Evolutionary conservation across 305 asterid genomes (phyloP).

Genomic region (Striga hermonthica): DNA sequence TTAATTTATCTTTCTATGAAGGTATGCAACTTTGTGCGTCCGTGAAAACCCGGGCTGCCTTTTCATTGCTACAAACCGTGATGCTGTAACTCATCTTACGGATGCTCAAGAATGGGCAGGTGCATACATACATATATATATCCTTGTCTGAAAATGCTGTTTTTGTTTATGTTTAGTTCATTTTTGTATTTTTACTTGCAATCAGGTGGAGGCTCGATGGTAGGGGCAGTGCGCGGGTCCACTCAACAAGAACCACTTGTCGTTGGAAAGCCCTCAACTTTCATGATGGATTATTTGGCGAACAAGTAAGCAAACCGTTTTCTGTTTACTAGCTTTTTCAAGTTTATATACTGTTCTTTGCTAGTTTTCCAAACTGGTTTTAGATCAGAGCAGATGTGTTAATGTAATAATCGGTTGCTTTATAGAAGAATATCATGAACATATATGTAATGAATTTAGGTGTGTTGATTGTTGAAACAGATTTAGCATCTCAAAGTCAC

Average conservation of each 20-base stretch:
- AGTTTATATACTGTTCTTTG: too few species aligned
- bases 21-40: slow-evolving; percentile 94
- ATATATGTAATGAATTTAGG: slow-evolving; percentile 19
- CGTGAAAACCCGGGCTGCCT: slow-evolving; percentile 97
- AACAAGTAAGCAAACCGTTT: slow-evolving; percentile 49
- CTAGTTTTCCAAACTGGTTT: too few species aligned
- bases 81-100: slow-evolving; percentile 98
- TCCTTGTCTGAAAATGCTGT: slow-evolving; percentile 6
- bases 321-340: too few species aligned
- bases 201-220: slow-evolving; percentile 99
- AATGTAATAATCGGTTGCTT: too few species aligned
- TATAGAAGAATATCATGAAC: too few species aligned
- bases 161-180: background rate
- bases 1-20: slow-evolving; percentile 37
- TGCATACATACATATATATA: slow-evolving; percentile 15
- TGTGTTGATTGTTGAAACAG: slow-evolving; percentile 37
- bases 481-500: slow-evolving; percentile 81
- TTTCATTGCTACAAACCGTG: slow-evolving; percentile 94
- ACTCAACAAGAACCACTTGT: slow-evolving; percentile 87
- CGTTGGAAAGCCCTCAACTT: slow-evolving; percentile 98
- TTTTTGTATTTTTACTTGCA: slow-evolving; percentile 19
- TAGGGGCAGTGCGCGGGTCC: slow-evolving; percentile 83
- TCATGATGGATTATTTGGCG: slow-evolving; percentile 95
- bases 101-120: slow-evolving; percentile 99
- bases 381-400: too few species aligned